Evolutionary conservation across 2,329 filamentous ascomycete genomes (phyloP).

Genomic region (Graphilbum fragrans): DNA sequence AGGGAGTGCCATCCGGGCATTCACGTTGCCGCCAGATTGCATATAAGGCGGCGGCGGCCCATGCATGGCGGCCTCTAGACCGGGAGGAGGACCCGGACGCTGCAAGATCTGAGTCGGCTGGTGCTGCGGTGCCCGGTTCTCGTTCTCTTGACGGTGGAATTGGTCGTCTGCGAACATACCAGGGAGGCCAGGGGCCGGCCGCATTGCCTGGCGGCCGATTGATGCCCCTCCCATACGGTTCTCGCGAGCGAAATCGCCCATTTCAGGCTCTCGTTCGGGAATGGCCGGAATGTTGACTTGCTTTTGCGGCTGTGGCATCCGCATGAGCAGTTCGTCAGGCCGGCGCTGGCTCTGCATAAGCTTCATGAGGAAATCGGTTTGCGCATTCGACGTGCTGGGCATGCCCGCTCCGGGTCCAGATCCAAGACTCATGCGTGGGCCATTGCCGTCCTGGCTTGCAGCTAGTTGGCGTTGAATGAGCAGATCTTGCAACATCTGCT

Average conservation of each 20-base stretch:
- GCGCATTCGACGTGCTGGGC: constrained; percentile 36
- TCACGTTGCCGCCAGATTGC: constrained; percentile 22
- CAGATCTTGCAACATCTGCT: constrained; percentile 50
- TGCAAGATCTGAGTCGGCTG: constrained; percentile 51
- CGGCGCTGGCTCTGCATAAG: constrained; percentile 55
- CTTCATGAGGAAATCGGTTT: constrained; percentile 76
- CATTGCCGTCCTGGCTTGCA: constrained; percentile 31
- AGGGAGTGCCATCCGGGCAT: constrained; percentile 26
- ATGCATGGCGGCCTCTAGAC: constrained; percentile 46
- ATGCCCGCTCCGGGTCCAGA: background rate
- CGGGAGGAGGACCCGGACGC: constrained; percentile 47
- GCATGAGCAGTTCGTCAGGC: constrained; percentile 39
- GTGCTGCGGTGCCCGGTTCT: constrained; percentile 20
- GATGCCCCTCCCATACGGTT: constrained; percentile 15
- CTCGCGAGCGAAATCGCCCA: constrained; percentile 13
- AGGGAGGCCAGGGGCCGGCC: constrained; percentile 31
- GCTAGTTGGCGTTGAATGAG: constrained; percentile 45
- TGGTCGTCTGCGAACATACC: constrained; percentile 39
- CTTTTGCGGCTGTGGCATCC: constrained; percentile 39
- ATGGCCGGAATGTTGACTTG: constrained; percentile 33
- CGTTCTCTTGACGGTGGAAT: constrained; percentile 35
- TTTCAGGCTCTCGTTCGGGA: constrained; percentile 37
- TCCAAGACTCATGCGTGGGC: constrained; percentile 14
- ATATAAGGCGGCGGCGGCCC: constrained; percentile 35
- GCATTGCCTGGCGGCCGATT: constrained; percentile 23